Percentiles rank a stretch among this genome's conserved stretches.
Conservation (phyloP, 345 rosid species). For the Sonneratia alba region DNA sequence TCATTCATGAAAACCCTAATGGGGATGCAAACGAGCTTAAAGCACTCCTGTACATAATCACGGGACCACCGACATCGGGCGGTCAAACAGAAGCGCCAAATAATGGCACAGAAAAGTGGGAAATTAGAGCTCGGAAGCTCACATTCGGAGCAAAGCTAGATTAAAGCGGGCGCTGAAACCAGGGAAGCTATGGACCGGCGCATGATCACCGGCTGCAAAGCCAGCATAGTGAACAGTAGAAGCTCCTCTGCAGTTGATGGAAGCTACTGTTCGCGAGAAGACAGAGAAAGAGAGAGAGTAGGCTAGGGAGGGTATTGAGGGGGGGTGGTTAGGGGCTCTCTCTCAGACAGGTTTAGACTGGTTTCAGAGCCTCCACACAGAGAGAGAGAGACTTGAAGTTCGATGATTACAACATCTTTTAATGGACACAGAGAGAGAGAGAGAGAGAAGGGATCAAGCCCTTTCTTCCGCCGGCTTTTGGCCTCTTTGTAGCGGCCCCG, state of each 20-base stretch:
- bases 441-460: neutral
- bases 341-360: slow-evolving; percentile 6
- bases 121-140: slow-evolving; percentile 10
- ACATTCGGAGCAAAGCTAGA: slow-evolving; percentile 6
- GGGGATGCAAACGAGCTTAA: neutral
- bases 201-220: neutral
- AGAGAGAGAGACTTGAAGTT: neutral
- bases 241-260: neutral
- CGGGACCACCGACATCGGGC: slow-evolving; percentile 1
- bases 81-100: neutral
- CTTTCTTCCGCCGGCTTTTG: neutral
- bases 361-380: slow-evolving; percentile 7
- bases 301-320: neutral
- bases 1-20: neutral
- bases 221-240: neutral
- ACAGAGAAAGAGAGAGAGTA: neutral
- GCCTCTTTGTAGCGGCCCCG: neutral
- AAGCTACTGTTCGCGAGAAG: neutral
- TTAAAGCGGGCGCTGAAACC: neutral
- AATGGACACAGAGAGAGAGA: neutral
- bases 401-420: slow-evolving; percentile 1
- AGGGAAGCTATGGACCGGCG: neutral
- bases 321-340: slow-evolving; percentile 10
- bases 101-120: neutral
- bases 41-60: neutral